Base-by-base conservation (phyloP, 257 asterid species). In the Fraxinus anomala region DNA sequence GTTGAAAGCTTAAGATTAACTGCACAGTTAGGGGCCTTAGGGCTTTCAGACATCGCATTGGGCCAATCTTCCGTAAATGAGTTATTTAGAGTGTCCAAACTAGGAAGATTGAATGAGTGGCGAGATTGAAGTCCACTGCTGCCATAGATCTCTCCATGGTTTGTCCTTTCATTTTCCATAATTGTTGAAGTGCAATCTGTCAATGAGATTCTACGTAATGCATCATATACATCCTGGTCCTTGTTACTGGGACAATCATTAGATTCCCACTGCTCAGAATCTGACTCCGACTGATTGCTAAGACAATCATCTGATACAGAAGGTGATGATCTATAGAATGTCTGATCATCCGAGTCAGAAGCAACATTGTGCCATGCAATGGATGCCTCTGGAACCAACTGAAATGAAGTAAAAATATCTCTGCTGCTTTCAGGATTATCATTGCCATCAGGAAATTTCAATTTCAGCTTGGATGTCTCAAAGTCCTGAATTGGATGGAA, bases 231-330 rank as follows among this genome's bases (percentile, higher is more conserved):
- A 76, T 89, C 96, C 17, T 40, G 89, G 80, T 96, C 92, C 89
- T 92, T 88, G 84, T 83, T 66, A 80, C 82, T 87, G 42, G 93
- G 89, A 79, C 95, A 87, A 74, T 85, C 97, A 68, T 89, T 87
- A 10, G 91, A 86, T 79, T 93, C 98, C 98, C 99, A 96, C 73
- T 81, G 89, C 85, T 89, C 98, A 30, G 97, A 92, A 86, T 91
- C 88, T 47, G 96, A 89, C 47, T 92, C 97, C 0, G 92, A 91
- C 79, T 73, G 91, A 82, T 76, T 83, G 82, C 97, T 93, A 37
- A 74, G 89, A 81, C 91, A 87, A 82, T 89, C 96, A 72, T 88
- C 97, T 16, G 97, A 91, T 76, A 85, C 71, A 49, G 91, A 90
- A n/a, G 96, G 89, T 59, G 98, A 93, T 73, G 99, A 96, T 83